A percentile compares a stretch with the other conserved stretches of the same genome.
Evolutionary conservation across 2,329 filamentous ascomycete genomes (phyloP).

Genomic region (Geosmithia putterillii): DNA sequence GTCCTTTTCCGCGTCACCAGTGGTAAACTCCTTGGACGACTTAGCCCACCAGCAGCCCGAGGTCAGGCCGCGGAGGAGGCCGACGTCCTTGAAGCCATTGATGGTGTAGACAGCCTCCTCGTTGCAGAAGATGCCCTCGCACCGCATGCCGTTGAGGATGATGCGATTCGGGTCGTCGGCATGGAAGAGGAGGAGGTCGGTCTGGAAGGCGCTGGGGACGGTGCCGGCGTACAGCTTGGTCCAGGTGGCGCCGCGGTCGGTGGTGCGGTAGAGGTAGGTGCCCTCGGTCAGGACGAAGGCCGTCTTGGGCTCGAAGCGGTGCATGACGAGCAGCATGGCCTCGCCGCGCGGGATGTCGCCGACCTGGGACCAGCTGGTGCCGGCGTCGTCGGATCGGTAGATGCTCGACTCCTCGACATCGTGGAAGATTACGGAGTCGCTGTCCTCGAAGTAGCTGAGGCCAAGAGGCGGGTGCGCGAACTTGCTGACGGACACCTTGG

Average conservation of each 20-base stretch:
- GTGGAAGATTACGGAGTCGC: conserved; percentile 66
- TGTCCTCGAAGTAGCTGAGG: conserved; percentile 85
- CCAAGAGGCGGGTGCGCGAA: conserved; percentile 57
- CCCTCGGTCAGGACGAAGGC: conserved; percentile 68
- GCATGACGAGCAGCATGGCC: conserved; percentile 55
- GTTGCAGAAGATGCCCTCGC: conserved; percentile 49
- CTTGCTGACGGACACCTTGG: conserved; percentile 49
- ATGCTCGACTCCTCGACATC: conserved; percentile 52
- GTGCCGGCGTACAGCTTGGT: conserved; percentile 53
- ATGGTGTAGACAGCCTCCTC: conserved; percentile 62
- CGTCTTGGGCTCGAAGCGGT: conserved; percentile 64
- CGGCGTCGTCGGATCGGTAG: conserved; percentile 71
- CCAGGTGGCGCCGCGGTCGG: conserved; percentile 76
- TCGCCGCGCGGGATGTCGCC: conserved; percentile 51
- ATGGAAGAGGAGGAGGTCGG: conserved; percentile 59
- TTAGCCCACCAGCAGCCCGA: conserved; percentile 83
- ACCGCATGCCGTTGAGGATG: conserved; percentile 68
- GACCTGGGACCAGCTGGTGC: conserved; percentile 60
- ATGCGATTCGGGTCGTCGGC: conserved; percentile 74
- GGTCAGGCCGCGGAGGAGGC: conserved; percentile 55
- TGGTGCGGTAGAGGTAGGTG: conserved; percentile 69
- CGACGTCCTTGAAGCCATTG: conserved; percentile 67
- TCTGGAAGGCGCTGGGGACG: conserved; percentile 40
- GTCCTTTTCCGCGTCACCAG: conserved; percentile 52
- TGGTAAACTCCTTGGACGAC: conserved; percentile 59